Evolutionary conservation across 495 filamentous ascomycete genomes (phyloP).

Genomic region (Astrothelium subdiscretum): DNA sequence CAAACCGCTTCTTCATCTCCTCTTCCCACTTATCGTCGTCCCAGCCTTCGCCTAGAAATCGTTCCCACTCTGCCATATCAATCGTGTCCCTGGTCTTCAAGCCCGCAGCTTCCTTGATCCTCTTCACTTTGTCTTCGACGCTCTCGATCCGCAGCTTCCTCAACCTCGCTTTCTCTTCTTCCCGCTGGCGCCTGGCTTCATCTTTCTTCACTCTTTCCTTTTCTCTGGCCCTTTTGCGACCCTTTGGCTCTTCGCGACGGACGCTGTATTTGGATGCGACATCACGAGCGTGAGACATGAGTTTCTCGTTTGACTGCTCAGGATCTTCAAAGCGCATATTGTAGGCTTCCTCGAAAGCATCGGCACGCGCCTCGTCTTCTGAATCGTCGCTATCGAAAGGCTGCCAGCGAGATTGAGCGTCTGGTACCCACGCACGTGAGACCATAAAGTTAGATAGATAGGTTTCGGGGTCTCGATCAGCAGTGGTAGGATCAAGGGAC

Average conservation of each 20-base stretch:
- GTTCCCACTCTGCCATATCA: slow-evolving; percentile 65
- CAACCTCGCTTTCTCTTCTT: slow-evolving; percentile 71
- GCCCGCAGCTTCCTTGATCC: slow-evolving; percentile 81
- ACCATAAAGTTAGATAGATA: slow-evolving; percentile 85
- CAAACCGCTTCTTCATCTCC: slow-evolving; percentile 79
- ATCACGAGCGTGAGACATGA: slow-evolving; percentile 81
- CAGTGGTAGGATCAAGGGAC: slow-evolving; percentile 24
- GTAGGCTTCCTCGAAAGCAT: slow-evolving; percentile 85
- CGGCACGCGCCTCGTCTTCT: slow-evolving; percentile 68
- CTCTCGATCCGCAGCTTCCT: slow-evolving; percentile 82
- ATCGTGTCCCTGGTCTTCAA: slow-evolving; percentile 50
- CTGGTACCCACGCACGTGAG: slow-evolving; percentile 75
- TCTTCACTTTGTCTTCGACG: slow-evolving; percentile 64
- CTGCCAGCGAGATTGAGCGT: slow-evolving; percentile 44
- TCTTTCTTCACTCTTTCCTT: slow-evolving; percentile 65
- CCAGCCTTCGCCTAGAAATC: slow-evolving; percentile 74
- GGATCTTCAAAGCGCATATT: slow-evolving; percentile 96
- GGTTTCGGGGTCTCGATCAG: slow-evolving; percentile 81
- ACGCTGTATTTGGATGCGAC: slow-evolving; percentile 67
- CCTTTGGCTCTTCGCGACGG: slow-evolving; percentile 65
- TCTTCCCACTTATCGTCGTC: slow-evolving; percentile 77
- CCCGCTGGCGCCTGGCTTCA: slow-evolving; percentile 59
- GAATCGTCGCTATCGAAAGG: slow-evolving; percentile 90
- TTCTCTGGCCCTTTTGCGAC: slow-evolving; percentile 65
- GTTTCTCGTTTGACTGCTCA: slow-evolving; percentile 63